These are phyloP conservation scores for Arthrobotrys musiformis DNA, from an alignment of 2,329 filamentous ascomycete genomes.

Conservation along the genomic window DNA sequence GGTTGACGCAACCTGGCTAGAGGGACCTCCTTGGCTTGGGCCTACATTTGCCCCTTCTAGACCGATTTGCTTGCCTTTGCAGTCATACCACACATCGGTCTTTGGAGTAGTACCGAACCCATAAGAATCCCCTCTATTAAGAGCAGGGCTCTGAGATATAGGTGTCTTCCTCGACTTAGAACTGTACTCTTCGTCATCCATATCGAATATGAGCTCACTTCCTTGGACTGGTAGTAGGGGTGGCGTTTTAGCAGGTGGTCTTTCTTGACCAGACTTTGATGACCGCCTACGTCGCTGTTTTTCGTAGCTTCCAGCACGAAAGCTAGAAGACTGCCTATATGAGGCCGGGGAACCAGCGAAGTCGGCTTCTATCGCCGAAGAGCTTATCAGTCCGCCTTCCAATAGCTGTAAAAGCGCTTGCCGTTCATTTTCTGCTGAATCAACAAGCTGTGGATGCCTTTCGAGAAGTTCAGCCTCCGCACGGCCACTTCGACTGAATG, in stretches of 20 bases:
- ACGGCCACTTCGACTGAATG: constrained; percentile 79
- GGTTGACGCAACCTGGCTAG: not conserved
- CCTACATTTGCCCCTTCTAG: not conserved
- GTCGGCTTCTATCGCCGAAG: constrained; percentile 21
- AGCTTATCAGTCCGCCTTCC: constrained; percentile 16
- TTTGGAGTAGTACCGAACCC: constrained; percentile 8
- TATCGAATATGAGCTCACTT: constrained; percentile 87
- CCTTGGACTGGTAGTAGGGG: constrained; percentile 73
- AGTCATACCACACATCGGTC: constrained; percentile 63
- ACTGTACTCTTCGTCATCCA: constrained; percentile 78
- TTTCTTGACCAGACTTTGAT: constrained; percentile 67
- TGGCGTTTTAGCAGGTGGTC: constrained; percentile 73
- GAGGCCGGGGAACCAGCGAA: constrained; percentile 37
- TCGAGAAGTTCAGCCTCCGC: constrained; percentile 62
- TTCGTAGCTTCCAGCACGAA: constrained; percentile 61
- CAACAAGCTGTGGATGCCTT: constrained; percentile 65
- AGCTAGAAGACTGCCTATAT: constrained; percentile 63
- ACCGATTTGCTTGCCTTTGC: constrained; percentile 62
- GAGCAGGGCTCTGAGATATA: constrained; percentile 38
- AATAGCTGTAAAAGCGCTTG: constrained; percentile 59
- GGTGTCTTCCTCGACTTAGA: constrained; percentile 26
- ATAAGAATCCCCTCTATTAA: constrained; percentile 25
- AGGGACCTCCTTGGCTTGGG: not conserved
- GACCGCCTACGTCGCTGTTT: constrained; percentile 62
- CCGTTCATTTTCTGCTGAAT: constrained; percentile 62